Percentiles rank a stretch among this genome's conserved stretches.
Conservation (phyloP, 2,329 filamentous ascomycete genomes). For the Fusarium gaditjirri region DNA sequence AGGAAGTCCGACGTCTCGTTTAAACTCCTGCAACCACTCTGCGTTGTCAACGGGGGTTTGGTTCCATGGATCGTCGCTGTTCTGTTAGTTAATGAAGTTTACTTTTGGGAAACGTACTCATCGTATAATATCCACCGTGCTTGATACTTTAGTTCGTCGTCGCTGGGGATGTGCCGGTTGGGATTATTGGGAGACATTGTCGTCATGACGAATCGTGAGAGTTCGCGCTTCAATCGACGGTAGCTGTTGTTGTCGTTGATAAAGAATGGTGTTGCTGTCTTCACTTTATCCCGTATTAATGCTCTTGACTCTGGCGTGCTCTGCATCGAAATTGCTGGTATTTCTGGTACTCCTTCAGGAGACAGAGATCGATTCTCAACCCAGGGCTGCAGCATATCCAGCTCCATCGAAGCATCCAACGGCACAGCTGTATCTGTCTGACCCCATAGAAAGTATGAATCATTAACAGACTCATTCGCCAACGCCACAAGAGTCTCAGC, state of each 20-base stretch:
- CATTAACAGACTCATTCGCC: neutral
- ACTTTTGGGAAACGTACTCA: slow-evolving; percentile 4
- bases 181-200: slow-evolving; percentile 37
- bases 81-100: neutral
- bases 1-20: slow-evolving; percentile 34
- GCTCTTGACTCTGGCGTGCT: neutral
- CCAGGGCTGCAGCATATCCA: slow-evolving; percentile 25
- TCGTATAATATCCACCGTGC: slow-evolving; percentile 36
- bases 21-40: slow-evolving; percentile 37
- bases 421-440: neutral
- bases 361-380: slow-evolving; percentile 24
- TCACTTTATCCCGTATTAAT: slow-evolving; percentile 17
- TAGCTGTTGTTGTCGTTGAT: slow-evolving; percentile 39
- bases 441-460: slow-evolving; percentile 18
- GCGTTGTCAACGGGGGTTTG: slow-evolving; percentile 38
- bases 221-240: slow-evolving; percentile 20
- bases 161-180: slow-evolving; percentile 28
- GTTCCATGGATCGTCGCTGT: slow-evolving; percentile 38
- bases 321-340: slow-evolving; percentile 13
- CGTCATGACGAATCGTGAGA: slow-evolving; percentile 32
- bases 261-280: slow-evolving; percentile 32
- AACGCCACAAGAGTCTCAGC: neutral
- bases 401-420: slow-evolving; percentile 11
- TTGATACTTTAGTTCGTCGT: slow-evolving; percentile 34
- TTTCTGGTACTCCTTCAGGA: slow-evolving; percentile 4